Conservation (phyloP, 139 green algal species). For the Chlorella sp. region DNA sequence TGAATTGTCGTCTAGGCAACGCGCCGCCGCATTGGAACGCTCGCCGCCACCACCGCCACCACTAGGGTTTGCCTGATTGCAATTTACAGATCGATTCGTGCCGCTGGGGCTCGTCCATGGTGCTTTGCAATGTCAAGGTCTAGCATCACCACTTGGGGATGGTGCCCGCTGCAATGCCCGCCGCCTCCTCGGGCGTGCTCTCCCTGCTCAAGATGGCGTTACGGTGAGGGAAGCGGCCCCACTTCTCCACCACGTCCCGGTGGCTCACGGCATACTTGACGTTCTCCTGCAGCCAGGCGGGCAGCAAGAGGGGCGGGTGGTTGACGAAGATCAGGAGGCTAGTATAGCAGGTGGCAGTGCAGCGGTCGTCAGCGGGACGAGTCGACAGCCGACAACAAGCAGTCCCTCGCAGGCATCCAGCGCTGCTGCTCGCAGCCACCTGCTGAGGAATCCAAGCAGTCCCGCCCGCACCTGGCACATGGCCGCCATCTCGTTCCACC, state of each 20-base stretch:
- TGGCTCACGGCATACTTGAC: conserved; percentile 38
- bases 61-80: not conserved
- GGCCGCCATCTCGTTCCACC: not conserved
- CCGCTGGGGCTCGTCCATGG: too few species aligned
- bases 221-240: conserved; percentile 68
- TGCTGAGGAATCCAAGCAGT: not conserved
- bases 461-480: not conserved
- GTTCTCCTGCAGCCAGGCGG: not conserved
- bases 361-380: too few species aligned
- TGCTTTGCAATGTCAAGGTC: not conserved
- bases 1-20: too few species aligned
- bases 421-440: not conserved
- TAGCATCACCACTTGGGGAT: conserved; percentile 44
- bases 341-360: too few species aligned
- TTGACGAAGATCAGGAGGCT: not conserved
- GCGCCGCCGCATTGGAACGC: too few species aligned
- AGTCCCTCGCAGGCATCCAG: too few species aligned
- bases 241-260: conserved; percentile 29
- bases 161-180: conserved; percentile 56
- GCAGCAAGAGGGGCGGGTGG: not conserved
- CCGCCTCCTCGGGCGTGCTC: conserved; percentile 59
- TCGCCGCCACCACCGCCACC: too few species aligned
- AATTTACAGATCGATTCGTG: not conserved
- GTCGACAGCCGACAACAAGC: too few species aligned
- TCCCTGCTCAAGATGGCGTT: conserved; percentile 62